These are phyloP conservation scores for Monosporascus sp. DNA, from an alignment of 2,329 filamentous ascomycete genomes.

Conservation along the genomic window DNA sequence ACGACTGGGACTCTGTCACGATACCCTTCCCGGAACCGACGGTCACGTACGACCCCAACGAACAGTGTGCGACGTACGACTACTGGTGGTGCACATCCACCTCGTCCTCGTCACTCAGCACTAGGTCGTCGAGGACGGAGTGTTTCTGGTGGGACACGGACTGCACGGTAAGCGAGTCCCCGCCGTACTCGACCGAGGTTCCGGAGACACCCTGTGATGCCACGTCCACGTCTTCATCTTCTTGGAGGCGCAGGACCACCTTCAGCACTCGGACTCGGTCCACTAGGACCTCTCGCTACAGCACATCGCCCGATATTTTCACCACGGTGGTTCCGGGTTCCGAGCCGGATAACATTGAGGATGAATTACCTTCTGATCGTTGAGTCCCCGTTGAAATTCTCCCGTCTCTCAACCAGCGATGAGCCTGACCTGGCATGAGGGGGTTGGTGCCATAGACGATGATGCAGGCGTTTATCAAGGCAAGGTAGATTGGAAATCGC, in stretches of 20 bases:
- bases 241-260: not conserved
- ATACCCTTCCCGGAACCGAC: not conserved
- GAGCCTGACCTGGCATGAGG: no score
- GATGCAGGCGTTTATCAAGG: no score
- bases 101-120: not conserved
- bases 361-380: no score
- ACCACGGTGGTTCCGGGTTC: no score
- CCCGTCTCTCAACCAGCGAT: no score
- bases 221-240: not conserved
- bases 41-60: not conserved
- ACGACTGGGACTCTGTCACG: not conserved
- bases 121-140: not conserved
- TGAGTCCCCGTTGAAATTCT: no score
- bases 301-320: no score
- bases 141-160: not conserved
- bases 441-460: no score
- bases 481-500: no score
- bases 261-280: not conserved
- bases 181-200: not conserved
- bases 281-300: no score
- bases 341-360: no score
- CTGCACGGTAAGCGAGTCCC: not conserved
- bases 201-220: not conserved
- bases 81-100: not conserved
- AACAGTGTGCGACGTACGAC: not conserved